A percentile compares a stretch with the other conserved stretches of the same genome.
These are phyloP conservation scores for Moesziomyces sp. DNA, from an alignment of 1,284 basidiomycete species.

Conservation along the genomic window DNA sequence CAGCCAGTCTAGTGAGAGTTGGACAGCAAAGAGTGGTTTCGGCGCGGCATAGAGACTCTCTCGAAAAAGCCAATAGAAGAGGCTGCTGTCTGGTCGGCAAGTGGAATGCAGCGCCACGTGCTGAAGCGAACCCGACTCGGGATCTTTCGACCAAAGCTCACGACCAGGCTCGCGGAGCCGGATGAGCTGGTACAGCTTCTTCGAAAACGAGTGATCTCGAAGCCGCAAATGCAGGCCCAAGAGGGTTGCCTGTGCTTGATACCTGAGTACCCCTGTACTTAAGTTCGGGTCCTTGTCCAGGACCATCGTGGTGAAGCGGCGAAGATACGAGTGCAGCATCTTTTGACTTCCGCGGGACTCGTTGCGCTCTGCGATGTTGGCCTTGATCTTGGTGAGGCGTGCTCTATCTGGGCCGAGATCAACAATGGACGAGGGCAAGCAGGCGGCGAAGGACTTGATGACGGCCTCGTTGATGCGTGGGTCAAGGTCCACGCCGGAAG, in stretches of 20 bases:
- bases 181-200: conserved; percentile 35
- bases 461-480: conserved; percentile 27
- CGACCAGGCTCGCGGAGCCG: conserved; percentile 18
- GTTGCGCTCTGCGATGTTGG: conserved; percentile 28
- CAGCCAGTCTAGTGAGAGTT: conserved; percentile 47
- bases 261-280: conserved; percentile 21
- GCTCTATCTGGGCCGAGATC: conserved; percentile 20
- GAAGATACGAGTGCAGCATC: conserved; percentile 22
- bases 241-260: conserved; percentile 28
- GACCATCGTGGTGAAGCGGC: conserved; percentile 27
- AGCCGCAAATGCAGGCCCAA: conserved; percentile 36
- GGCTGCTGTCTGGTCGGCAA: conserved; percentile 21
- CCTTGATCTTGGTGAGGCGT: conserved; percentile 12
- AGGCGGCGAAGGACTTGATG: conserved; percentile 21
- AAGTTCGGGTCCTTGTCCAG: conserved; percentile 31
- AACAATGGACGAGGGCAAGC: conserved; percentile 18
- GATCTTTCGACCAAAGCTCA: conserved; percentile 27
- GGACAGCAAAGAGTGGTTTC: conserved; percentile 21
- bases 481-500: conserved; percentile 17
- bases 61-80: conserved; percentile 40
- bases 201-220: conserved; percentile 38
- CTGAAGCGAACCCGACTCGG: conserved; percentile 6
- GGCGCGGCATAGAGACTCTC: conserved; percentile 14
- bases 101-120: conserved; percentile 14
- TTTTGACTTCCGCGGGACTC: conserved; percentile 28